Percentiles rank a stretch among this genome's conserved stretches.
phyloP scores from a whole-genome alignment of 371 early-diverging fungal species.

The Capillidium rhysosporum region DNA sequence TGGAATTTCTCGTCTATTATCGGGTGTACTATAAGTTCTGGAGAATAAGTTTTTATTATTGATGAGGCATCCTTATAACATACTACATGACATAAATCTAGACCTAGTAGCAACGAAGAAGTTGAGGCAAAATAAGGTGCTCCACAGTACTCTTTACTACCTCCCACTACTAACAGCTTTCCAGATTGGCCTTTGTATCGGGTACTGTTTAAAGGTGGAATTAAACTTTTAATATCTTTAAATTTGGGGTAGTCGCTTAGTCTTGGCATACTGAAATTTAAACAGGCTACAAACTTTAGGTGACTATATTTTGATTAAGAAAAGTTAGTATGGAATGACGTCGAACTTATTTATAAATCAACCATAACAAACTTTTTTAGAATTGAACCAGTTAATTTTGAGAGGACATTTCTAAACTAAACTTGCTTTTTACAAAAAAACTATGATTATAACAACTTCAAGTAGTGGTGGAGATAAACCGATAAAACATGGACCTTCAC shows the following conservation, averaged over 20 bases:
- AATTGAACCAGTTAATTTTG: too few relatives aligned
- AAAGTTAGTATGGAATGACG: too few relatives aligned
- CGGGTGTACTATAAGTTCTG: conserved; percentile 43
- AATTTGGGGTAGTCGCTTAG: too few relatives aligned
- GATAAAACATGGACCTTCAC: conserved; percentile 1
- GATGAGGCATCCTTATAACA: conserved; percentile 63
- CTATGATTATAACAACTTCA: too few relatives aligned
- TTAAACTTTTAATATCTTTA: too few relatives aligned
- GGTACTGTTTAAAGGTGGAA: conserved; percentile 6
- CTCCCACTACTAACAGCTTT: conserved; percentile 47
- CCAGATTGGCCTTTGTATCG: conserved; percentile 77
- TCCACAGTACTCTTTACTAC: conserved; percentile 77
- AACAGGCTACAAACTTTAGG: too few relatives aligned
- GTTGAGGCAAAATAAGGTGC: conserved; percentile 85
- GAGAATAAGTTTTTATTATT: conserved; percentile 35
- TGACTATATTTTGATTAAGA: too few relatives aligned
- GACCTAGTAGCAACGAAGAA: conserved; percentile 62
- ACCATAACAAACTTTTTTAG: too few relatives aligned
- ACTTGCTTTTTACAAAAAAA: too few relatives aligned
- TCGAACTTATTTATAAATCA: too few relatives aligned
- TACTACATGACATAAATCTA: conserved; percentile 77
- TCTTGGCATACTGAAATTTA: too few relatives aligned
- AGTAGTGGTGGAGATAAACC: background rate
- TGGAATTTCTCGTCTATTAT: conserved; percentile 17
- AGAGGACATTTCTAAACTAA: too few relatives aligned